phyloP scores from a whole-genome alignment of 192 early-diverging fungal genomes.

The Haplosporangium gracile region DNA sequence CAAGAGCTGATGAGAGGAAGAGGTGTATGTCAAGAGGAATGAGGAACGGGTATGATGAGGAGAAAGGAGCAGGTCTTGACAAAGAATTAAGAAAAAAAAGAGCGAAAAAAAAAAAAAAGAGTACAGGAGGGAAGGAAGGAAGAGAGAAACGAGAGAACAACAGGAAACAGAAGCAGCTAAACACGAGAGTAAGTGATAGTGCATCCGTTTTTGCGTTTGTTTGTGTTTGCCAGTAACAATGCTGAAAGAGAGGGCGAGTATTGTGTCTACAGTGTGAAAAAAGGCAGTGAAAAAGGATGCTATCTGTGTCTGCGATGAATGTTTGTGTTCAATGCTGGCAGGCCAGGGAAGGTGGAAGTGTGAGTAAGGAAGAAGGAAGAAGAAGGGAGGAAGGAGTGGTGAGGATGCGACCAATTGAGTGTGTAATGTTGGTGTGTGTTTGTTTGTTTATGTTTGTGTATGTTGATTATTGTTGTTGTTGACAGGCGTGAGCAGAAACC shows the following conservation, averaged over 20 bases:
- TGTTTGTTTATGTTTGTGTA: too few species aligned
- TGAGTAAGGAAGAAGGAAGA: too few species aligned
- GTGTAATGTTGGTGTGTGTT: too few species aligned
- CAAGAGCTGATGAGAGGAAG: background rate
- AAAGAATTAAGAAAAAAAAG: background rate
- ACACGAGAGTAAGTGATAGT: background rate
- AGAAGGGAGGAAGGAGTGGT: too few species aligned
- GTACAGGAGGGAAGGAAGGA: background rate
- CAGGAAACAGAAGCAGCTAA: background rate
- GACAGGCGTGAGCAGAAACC: too few species aligned
- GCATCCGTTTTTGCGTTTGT: background rate
- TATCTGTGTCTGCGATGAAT: too few species aligned
- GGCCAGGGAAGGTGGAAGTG: too few species aligned
- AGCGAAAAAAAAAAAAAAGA: background rate
- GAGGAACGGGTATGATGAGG: background rate
- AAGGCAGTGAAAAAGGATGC: background rate
- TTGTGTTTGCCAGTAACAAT: background rate
- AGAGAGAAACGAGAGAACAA: constrained; percentile 2
- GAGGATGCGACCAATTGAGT: too few species aligned
- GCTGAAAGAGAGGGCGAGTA: too few species aligned
- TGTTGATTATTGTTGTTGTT: too few species aligned
- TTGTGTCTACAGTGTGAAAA: background rate
- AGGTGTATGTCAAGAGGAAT: background rate
- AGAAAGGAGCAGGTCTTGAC: background rate
- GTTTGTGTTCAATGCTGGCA: too few species aligned